Percentiles rank a stretch among this genome's conserved stretches.
These are phyloP conservation scores for Heterobasidion parviporum DNA, from an alignment of 1,284 basidiomycete species.

Conservation along the genomic window DNA sequence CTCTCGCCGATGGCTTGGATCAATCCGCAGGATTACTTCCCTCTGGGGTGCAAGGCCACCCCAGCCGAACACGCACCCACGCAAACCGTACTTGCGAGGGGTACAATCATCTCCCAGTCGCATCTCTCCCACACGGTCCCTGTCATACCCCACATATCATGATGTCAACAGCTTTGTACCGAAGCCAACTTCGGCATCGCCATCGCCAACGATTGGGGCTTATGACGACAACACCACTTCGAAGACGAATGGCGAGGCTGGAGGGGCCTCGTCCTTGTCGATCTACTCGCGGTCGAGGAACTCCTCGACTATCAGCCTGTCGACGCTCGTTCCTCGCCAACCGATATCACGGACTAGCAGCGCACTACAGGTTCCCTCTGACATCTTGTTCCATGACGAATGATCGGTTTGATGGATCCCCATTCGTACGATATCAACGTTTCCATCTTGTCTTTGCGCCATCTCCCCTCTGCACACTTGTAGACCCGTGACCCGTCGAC, in stretches of 20 bases:
- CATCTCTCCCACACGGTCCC: conserved; percentile 19
- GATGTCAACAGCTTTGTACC: conserved; percentile 6
- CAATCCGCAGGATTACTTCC: conserved; percentile 3
- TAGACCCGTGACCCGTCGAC: not conserved
- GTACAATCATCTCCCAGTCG: conserved; percentile 19
- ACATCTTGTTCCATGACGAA: not conserved
- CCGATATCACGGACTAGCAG: conserved; percentile 23
- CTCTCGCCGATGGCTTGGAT: conserved; percentile 1
- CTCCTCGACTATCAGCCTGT: conserved; percentile 53
- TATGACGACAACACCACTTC: conserved; percentile 7
- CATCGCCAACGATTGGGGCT: conserved; percentile 8
- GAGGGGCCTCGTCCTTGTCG: conserved; percentile 11
- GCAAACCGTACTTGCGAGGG: conserved; percentile 11
- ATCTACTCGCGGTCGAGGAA: conserved; percentile 47
- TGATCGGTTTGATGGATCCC: not conserved
- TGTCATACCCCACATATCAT: conserved; percentile 17
- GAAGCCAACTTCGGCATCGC: conserved; percentile 3
- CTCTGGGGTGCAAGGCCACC: conserved; percentile 7
- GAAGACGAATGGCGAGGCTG: conserved; percentile 6
- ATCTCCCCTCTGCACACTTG: not conserved
- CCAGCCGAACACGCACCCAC: conserved; percentile 1
- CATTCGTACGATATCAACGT: not conserved
- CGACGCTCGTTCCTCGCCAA: conserved; percentile 39
- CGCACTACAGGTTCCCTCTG: conserved; percentile 11
- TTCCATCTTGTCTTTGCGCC: not conserved